phyloP scores from a whole-genome alignment of 169 alveolate genomes.

The Theileria sp. region DNA sequence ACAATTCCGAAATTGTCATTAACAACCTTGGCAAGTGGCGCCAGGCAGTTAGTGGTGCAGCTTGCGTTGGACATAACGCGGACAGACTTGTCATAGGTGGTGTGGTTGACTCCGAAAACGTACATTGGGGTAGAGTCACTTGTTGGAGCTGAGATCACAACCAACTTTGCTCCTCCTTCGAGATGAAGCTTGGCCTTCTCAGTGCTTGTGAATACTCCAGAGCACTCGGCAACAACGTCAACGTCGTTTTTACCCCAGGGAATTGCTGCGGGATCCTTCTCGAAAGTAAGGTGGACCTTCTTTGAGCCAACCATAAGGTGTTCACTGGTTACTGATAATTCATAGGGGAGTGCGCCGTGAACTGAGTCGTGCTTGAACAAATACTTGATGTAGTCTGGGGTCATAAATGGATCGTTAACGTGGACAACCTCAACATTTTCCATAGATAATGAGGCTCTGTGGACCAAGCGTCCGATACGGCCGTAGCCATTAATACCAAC shows the following conservation, averaged over 20 bases:
- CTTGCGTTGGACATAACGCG: slow-evolving; percentile 98
- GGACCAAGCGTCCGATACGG: slow-evolving; percentile 98
- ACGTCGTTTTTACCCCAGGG: slow-evolving; percentile 96
- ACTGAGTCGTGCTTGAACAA: slow-evolving; percentile 95
- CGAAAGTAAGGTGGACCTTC: slow-evolving; percentile 82
- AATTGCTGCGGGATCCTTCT: slow-evolving; percentile 92
- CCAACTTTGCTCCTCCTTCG: slow-evolving; percentile 98
- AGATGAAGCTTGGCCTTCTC: slow-evolving; percentile 93
- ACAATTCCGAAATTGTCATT: slow-evolving; percentile 96
- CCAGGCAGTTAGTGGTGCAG: slow-evolving; percentile 99
- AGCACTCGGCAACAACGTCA: slow-evolving; percentile 96
- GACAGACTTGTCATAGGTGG: slow-evolving; percentile 83
- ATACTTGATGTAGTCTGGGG: slow-evolving; percentile 91
- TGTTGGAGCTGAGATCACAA: slow-evolving; percentile 98
- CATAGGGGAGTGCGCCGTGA: slow-evolving; percentile 89
- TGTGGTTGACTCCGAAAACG: slow-evolving; percentile 98
- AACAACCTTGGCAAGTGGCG: slow-evolving; percentile 98
- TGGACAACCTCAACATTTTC: slow-evolving; percentile 86
- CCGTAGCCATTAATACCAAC: slow-evolving; percentile 99
- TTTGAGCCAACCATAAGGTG: slow-evolving; percentile 82
- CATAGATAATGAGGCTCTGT: slow-evolving; percentile 87
- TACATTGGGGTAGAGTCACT: slow-evolving; percentile 96
- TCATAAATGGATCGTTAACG: slow-evolving; percentile 97
- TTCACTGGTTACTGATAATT: slow-evolving; percentile 78
- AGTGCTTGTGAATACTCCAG: slow-evolving; percentile 95